A percentile compares a stretch with the other conserved stretches of the same genome.
Evolutionary conservation across 805 yeast species (phyloP).

Genomic region (Martiniozyma abietophila): DNA sequence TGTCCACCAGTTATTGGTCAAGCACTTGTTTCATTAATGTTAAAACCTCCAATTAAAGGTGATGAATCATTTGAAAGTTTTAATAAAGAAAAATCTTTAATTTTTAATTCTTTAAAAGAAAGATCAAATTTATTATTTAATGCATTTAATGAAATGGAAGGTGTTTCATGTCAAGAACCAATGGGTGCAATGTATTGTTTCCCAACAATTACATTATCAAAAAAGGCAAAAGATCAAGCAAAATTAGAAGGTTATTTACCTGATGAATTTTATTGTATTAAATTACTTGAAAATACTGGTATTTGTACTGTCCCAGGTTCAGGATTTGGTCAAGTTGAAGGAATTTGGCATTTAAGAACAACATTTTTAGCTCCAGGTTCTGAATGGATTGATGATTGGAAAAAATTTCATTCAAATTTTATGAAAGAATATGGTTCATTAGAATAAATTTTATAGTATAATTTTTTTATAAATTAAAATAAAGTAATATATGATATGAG

Average conservation of each 20-base stretch:
- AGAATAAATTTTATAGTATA: constrained; percentile 1
- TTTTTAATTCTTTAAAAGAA: constrained; percentile 50
- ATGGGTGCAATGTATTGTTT: constrained; percentile 97
- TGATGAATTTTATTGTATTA: constrained; percentile 85
- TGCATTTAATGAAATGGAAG: constrained; percentile 71
- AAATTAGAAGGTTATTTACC: constrained; percentile 45
- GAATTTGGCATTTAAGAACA: constrained; percentile 89
- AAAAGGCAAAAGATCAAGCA: constrained; percentile 56
- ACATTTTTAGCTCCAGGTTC: constrained; percentile 94
- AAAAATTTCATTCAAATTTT: constrained; percentile 67
- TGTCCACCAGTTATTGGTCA: constrained; percentile 97
- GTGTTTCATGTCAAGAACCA: constrained; percentile 80
- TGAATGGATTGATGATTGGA: constrained; percentile 79
- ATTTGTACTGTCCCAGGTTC: constrained; percentile 97
- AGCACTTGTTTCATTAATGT: constrained; percentile 86
- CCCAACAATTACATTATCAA: constrained; percentile 65
- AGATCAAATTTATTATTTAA: constrained; percentile 59
- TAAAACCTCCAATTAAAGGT: constrained; percentile 78
- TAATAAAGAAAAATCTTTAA: constrained; percentile 48
- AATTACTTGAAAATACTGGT: constrained; percentile 79
- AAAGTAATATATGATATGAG: too few relatives aligned
- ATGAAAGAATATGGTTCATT: constrained; percentile 38
- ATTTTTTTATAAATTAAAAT: not conserved
- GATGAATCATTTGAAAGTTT: constrained; percentile 66
- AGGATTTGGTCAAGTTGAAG: constrained; percentile 90